Evolutionary conservation across 208 protist genomes (phyloP), one percentile per base, ranked within the genome.

Genomic region (Acanthamoeba divionensis): DNA sequence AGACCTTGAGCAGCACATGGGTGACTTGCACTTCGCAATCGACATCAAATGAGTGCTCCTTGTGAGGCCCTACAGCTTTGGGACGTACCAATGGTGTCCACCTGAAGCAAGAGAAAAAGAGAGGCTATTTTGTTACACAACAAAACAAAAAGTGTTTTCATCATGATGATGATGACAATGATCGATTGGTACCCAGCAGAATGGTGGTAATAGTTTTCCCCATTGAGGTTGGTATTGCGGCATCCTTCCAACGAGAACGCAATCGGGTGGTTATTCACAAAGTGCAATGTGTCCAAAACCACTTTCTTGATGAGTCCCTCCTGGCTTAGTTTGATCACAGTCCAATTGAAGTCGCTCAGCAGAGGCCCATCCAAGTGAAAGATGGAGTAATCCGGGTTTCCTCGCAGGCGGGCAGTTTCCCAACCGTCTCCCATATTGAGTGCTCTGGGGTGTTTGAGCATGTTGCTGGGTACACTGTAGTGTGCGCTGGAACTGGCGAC

Each of bases 1-100:
- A 83, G 41, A 83, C 63, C 73, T 83, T 83, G 50, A 83, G 73
- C 31, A 83, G 73, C 12, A 62, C 73, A 62, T 83, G 73, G 31
- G 73, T 83, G 6, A 54, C 24, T 10, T 52, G 73, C 2, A 29
- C 73, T 0, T 83, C 73, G n/a, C 41, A 15, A 24, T 33, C 50
- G 13, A 38, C 38, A 13, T 83, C 73, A 33, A 83, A 83, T 13
- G 50, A 15, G 73, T 83, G 73, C 73, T 83, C 73, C 73, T 60
- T 8, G 47, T 83, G 73, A 15, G 73, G 21, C 41, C 63, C 26
- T 2, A 83, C 31, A 29, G 50, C 7, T 29, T 54, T 83, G 38
- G 73, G 73, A 26, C 21, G 21, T 8, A 83, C 50, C 36, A 82
- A 7, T 24, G 26, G 50, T 29, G 26, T 31, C 44, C 47, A 82